phyloP scores from a whole-genome alignment of 2,329 filamentous ascomycete species.

The Neonectria faginata region DNA sequence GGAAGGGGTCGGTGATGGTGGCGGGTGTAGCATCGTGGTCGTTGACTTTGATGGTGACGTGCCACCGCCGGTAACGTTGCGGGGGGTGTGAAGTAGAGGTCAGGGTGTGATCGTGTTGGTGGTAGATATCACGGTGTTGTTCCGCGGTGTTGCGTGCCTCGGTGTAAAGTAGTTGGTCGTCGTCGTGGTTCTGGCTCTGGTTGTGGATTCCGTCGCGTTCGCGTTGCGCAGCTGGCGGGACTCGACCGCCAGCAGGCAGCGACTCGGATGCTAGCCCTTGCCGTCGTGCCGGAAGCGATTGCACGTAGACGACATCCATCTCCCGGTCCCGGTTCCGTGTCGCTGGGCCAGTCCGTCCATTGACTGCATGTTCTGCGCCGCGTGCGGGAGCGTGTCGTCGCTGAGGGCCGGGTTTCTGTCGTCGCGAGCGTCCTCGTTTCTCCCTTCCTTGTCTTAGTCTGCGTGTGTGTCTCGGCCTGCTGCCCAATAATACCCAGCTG shows the following conservation, averaged over 20 bases:
- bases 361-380: conserved; percentile 23
- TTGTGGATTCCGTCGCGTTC: neutral
- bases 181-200: neutral
- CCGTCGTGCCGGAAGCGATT: conserved; percentile 8
- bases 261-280: conserved; percentile 13
- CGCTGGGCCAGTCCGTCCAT: conserved; percentile 17
- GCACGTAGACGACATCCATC: conserved; percentile 28
- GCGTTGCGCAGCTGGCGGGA: neutral
- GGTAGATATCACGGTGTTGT: neutral
- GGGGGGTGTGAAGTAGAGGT: neutral
- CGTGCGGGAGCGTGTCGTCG: neutral
- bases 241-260: neutral
- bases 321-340: conserved; percentile 26
- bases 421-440: neutral
- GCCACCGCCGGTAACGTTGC: conserved; percentile 7
- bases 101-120: neutral
- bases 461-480: neutral
- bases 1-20: conserved; percentile 21
- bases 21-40: neutral
- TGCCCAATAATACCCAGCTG: neutral
- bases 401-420: conserved; percentile 9
- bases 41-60: conserved; percentile 19
- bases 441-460: neutral
- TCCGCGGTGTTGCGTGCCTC: neutral
- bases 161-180: neutral